Evolutionary conservation across 2,329 filamentous ascomycete genomes (phyloP), one percentile per base, ranked within the genome.

Genomic region (Aspergillus spinulosporus): DNA sequence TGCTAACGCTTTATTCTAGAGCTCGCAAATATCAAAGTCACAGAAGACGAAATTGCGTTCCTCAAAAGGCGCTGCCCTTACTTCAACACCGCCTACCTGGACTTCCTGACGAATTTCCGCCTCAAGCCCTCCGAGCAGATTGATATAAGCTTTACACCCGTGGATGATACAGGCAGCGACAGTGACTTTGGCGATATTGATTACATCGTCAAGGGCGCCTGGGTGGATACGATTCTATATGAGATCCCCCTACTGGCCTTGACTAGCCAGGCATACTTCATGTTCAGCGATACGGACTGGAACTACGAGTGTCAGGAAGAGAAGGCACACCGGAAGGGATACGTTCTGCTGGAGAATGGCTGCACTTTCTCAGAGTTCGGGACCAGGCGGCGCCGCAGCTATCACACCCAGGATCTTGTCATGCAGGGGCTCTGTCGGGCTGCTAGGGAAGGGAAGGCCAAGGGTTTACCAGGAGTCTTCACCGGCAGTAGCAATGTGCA

Each of bases 221-320:
- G 94, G 94, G 84, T 91, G 6, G 92, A 97, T 64, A 97, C 94
- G 0, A 99, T 99, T 57, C 84, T 99, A 26, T 99, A 99, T 76
- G 94, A 99, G 76, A 97, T 99, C 56, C 94, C 94, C 0, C 82
- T 99, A 21, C 82, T 99, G 15, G 92, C 95, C 2, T 76, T 99
- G 62, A 90, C 93, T 1, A 97, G 92, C 47, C 93, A 99, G 74
- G 91, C 94, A 49, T 99, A 97, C 77, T 99, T 99, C 82, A 92
- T 90, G 69, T 97, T 96, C 75, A 90, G 92, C 79, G 92, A 99
- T 70, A 90, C 77, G 51, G 92, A 97, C 71, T 99, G 94, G 94
- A 87, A 84, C 65, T 89, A 97, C 67, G 84, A 89, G 4, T 88
- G 88, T 2, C 94, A 99, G 72, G 86, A 96, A 67, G 88, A 96